phyloP scores from a whole-genome alignment of 106 monocot genomes.

The Dioscorea alata region DNA sequence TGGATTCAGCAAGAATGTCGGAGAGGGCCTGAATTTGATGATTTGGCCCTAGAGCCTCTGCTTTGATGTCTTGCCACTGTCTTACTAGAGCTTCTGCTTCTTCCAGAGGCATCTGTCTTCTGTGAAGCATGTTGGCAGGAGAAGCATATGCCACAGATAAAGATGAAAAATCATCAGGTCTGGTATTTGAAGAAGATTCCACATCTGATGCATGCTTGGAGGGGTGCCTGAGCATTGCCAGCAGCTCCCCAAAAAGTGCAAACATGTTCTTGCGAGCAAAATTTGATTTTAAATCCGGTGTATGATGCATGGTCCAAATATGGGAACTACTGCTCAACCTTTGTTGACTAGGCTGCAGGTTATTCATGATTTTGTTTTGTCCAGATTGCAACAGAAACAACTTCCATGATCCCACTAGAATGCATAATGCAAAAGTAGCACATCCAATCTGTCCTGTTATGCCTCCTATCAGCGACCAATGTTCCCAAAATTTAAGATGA shows the following conservation, averaged over 20 bases:
- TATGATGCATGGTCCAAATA: slow-evolving; percentile 10
- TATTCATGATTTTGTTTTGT: slow-evolving; percentile 16
- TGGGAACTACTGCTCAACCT: slow-evolving; percentile 8
- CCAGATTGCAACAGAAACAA: slow-evolving; percentile 31
- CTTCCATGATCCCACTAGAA: slow-evolving; percentile 39
- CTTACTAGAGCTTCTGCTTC: slow-evolving; percentile 82
- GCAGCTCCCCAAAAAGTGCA: slow-evolving; percentile 27
- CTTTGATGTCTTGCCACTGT: slow-evolving; percentile 84
- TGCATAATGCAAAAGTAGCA: slow-evolving; percentile 42
- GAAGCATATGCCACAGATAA: slow-evolving; percentile 15
- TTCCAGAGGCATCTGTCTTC: slow-evolving; percentile 47
- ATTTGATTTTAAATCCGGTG: slow-evolving; percentile 4
- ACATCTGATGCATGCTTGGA: slow-evolving; percentile 20
- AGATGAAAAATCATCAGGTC: slow-evolving; percentile 24
- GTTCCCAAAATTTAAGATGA: slow-evolving; percentile 28
- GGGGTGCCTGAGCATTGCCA: slow-evolving; percentile 21
- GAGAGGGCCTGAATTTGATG: slow-evolving; percentile 54
- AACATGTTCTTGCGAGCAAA: slow-evolving; percentile 13
- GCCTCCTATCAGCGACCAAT: slow-evolving; percentile 27
- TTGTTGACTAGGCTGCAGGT: slow-evolving; percentile 9
- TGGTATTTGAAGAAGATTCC: slow-evolving; percentile 11
- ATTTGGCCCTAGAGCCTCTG: slow-evolving; percentile 75
- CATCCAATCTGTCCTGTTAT: slow-evolving; percentile 28
- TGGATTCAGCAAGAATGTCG: slow-evolving; percentile 75
- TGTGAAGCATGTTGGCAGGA: slow-evolving; percentile 16